Evolutionary conservation across 352 stramenopile genomes (phyloP), one percentile per base, ranked within the genome.

Genomic region (Globisporangium splendens): DNA sequence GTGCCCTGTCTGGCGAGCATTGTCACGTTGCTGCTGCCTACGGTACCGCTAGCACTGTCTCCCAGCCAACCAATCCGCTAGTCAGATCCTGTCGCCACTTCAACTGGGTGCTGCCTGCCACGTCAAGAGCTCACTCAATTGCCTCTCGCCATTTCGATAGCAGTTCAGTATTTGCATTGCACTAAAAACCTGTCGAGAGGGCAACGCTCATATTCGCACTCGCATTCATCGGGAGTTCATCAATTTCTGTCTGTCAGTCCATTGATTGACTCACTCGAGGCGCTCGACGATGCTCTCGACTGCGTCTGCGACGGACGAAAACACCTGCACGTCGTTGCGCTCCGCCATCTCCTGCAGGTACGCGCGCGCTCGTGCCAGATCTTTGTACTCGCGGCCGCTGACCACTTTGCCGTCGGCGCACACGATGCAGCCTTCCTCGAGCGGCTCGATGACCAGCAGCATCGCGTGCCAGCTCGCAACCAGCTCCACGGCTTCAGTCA

Each of bases 281-380:
- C 72, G 74, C 63, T 77, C 68, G 10, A 91, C 60, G 56, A 95
- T 88, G 49, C 67, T 78, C 39, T 82, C 69, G 21, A 95, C 71
- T 6, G 86, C 83, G 17, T 75, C 57, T 1, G 65, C 63, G 12
- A 93, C 83, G 0, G 77, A 91, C 48, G 78, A 56, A 52, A 93
- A 92, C 38, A 95, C 76, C 12, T 78, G 69, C 7, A 93, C 75
- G 56, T 89, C 72, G 62, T 93, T 83, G 31, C 88, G 83, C 59
- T 89, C 73, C 1, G 88, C 88, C 66, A 89, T 93, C 60, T 96
- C 88, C n/a, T 74, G 69, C 21, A 96, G 61, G 69, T 96, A 96
- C 5, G 68, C 65, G 35, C 87, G 75, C 2, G 84, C 88, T 10
- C 88, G 77, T 3, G 74, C 68, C 13, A 96, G 70, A 63, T 96